These are phyloP conservation scores for Lodderomyces beijingensis DNA, from an alignment of 1,139 yeast genomes.

Conservation along the genomic window DNA sequence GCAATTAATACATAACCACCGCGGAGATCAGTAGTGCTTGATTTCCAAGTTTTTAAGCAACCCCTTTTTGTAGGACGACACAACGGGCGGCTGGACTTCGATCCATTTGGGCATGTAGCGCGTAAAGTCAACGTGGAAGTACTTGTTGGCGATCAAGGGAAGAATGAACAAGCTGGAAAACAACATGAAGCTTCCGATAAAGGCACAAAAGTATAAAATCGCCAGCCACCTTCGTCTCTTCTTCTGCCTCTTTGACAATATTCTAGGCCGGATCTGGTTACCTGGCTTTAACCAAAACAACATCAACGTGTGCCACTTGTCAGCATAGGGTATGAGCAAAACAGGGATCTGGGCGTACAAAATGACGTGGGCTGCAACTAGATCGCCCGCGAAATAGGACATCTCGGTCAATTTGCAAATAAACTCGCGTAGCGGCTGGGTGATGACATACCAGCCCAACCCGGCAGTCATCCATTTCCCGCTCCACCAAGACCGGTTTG, in stretches of 20 bases:
- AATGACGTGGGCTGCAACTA: conserved; percentile 48
- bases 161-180: conserved; percentile 35
- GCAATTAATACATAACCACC: conserved; percentile 5
- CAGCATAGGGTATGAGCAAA: conserved; percentile 53
- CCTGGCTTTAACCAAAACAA: conserved; percentile 78
- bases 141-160: conserved; percentile 34
- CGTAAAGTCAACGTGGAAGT: conserved; percentile 34
- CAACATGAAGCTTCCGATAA: conserved; percentile 30
- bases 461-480: conserved; percentile 59
- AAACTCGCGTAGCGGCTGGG: conserved; percentile 54
- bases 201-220: conserved; percentile 36
- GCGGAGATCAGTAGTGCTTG: conserved; percentile 9
- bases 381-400: conserved; percentile 52
- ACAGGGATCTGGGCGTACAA: conserved; percentile 50
- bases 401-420: conserved; percentile 52
- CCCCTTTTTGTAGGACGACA: conserved; percentile 31
- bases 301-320: conserved; percentile 74
- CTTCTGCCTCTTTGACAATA: conserved; percentile 31
- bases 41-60: conserved; percentile 21
- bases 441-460: conserved; percentile 44
- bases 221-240: conserved; percentile 25
- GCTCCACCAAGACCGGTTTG: conserved; percentile 65
- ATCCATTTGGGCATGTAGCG: conserved; percentile 33
- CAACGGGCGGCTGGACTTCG: conserved; percentile 41
- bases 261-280: conserved; percentile 40